A percentile compares a stretch with the other conserved stretches of the same genome.
Conservation (phyloP, 257 asterid species). For the Salvia miltiorrhiza region DNA sequence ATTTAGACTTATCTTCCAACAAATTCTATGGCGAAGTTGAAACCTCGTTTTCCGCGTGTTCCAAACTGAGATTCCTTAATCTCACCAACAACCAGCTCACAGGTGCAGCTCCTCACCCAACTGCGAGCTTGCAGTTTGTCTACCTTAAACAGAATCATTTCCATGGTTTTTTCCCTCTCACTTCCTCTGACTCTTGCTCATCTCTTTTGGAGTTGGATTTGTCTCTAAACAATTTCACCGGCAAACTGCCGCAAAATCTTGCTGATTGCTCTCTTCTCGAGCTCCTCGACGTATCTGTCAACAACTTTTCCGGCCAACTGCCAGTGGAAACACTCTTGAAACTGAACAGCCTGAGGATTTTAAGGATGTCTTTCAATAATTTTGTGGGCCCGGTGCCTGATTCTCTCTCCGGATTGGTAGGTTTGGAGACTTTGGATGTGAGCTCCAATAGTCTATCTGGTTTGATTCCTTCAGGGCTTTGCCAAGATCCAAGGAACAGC, state of each 20-base stretch:
- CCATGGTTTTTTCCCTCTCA: slow-evolving; percentile 47
- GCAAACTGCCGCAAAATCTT: slow-evolving; percentile 53
- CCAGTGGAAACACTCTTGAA: slow-evolving; percentile 59
- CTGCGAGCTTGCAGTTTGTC: slow-evolving; percentile 47
- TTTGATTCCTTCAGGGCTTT: slow-evolving; percentile 63
- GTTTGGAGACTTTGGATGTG: slow-evolving; percentile 69
- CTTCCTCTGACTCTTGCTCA: slow-evolving; percentile 48
- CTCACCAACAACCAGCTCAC: slow-evolving; percentile 68
- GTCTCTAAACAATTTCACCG: slow-evolving; percentile 60
- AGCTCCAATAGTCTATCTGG: slow-evolving; percentile 78
- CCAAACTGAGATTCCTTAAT: slow-evolving; percentile 57
- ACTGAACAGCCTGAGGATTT: slow-evolving; percentile 49
- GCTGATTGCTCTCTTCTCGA: slow-evolving; percentile 61
- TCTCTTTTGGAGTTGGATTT: slow-evolving; percentile 67
- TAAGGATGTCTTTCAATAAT: slow-evolving; percentile 59
- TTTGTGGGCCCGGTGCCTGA: slow-evolving; percentile 63
- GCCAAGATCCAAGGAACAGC: slow-evolving; percentile 48
- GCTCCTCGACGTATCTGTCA: slow-evolving; percentile 58
- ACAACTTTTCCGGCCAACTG: slow-evolving; percentile 65
- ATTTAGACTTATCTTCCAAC: slow-evolving; percentile 78
- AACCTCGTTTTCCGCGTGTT: slow-evolving; percentile 50
- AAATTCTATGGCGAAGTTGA: slow-evolving; percentile 57
- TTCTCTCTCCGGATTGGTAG: slow-evolving; percentile 51
- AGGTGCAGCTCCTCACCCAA: slow-evolving; percentile 49
- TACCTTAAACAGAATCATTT: slow-evolving; percentile 56